Evolutionary conservation across 225 moss, liverwort and hornwort species (phyloP).

Genomic region (Marchantia paleacea): DNA sequence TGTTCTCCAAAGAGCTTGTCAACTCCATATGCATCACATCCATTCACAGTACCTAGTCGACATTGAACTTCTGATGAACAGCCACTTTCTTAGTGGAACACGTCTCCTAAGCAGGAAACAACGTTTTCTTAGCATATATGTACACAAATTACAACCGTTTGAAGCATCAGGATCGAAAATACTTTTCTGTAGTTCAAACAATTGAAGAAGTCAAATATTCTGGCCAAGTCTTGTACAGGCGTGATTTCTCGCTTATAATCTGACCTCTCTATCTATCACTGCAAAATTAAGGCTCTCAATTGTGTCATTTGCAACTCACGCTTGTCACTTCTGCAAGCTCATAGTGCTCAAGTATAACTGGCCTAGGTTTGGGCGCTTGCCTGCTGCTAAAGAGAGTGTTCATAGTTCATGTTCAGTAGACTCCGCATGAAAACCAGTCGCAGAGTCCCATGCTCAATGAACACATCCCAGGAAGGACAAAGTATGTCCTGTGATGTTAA

Average conservation of each 20-base stretch:
- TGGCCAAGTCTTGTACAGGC: neutral
- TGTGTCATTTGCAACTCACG: neutral
- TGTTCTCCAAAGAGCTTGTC: neutral
- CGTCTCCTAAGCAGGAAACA: constrained; percentile 5
- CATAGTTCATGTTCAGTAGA: neutral
- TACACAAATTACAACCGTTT: neutral
- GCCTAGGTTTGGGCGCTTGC: neutral
- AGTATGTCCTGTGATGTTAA: neutral
- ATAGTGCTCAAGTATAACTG: neutral
- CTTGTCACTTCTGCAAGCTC: neutral
- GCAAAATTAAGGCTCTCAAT: neutral
- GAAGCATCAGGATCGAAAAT: neutral
- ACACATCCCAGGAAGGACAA: neutral
- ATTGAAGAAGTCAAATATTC: neutral
- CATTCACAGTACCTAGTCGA: neutral
- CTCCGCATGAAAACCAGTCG: neutral
- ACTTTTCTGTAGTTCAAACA: neutral
- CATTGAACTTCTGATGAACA: neutral
- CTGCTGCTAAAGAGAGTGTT: neutral
- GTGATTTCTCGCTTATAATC: neutral
- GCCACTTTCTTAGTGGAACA: neutral
- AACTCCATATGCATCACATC: neutral
- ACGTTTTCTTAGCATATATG: constrained; percentile 8
- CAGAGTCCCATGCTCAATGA: neutral
- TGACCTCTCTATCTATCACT: neutral